These are phyloP conservation scores for Clathrus columnatus DNA, from an alignment of 768 basidiomycete species.

Conservation along the genomic window DNA sequence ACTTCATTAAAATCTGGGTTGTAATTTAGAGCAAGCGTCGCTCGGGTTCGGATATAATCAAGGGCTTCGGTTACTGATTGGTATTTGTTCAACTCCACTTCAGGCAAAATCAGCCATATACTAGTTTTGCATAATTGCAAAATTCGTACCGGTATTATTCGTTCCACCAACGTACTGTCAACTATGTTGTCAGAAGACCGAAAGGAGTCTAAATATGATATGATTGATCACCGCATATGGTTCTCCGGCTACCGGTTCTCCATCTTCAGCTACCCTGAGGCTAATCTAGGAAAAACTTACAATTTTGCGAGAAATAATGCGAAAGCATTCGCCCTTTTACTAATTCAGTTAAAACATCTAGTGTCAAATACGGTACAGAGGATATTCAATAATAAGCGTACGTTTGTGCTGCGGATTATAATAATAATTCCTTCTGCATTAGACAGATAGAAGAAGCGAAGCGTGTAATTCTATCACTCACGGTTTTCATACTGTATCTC, in stretches of 20 bases:
- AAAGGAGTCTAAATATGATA: neutral
- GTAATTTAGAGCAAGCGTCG: constrained; percentile 34
- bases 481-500: constrained; percentile 62
- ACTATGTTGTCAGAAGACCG: neutral
- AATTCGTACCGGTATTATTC: constrained; percentile 39
- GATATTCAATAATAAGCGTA: constrained; percentile 20
- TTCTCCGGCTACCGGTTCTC: constrained; percentile 49
- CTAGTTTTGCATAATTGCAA: neutral
- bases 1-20: constrained; percentile 61
- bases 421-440: constrained; percentile 6
- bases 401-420: constrained; percentile 53
- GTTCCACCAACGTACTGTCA: constrained; percentile 69
- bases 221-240: constrained; percentile 56
- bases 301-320: constrained; percentile 81
- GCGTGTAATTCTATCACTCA: constrained; percentile 25
- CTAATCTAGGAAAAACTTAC: constrained; percentile 31
- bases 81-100: constrained; percentile 5
- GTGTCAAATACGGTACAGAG: neutral
- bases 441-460: constrained; percentile 4
- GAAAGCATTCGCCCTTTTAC: constrained; percentile 64
- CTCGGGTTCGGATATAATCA: constrained; percentile 48
- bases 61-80: constrained; percentile 50
- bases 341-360: constrained; percentile 19
- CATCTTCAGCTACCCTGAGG: neutral
- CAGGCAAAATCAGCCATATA: too few species aligned